Evolutionary conservation across 2,329 filamentous ascomycete genomes (phyloP).

Genomic region (Phialemonium atrogriseum): DNA sequence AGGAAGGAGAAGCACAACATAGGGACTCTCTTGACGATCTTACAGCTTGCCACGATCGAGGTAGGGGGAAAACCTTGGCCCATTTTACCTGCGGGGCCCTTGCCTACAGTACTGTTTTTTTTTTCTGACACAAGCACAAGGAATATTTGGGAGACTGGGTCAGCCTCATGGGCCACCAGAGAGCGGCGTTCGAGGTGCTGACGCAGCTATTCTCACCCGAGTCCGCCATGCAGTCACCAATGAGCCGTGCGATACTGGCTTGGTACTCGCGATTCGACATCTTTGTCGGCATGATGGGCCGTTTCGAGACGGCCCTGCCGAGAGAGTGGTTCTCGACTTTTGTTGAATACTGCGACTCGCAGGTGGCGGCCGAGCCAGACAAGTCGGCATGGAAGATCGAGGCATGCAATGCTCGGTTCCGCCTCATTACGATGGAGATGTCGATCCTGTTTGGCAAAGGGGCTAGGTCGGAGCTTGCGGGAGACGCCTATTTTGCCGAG

Average conservation of each 20-base stretch:
- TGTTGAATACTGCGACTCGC: slow-evolving; percentile 53
- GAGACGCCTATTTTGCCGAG: slow-evolving; percentile 56
- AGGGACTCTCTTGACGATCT: slow-evolving; percentile 73
- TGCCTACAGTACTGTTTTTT: neutral
- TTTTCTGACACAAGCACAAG: slow-evolving; percentile 33
- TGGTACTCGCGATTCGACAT: slow-evolving; percentile 92
- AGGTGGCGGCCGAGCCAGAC: slow-evolving; percentile 49
- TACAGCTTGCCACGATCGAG: slow-evolving; percentile 91
- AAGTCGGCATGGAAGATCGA: slow-evolving; percentile 61
- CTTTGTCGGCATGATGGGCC: slow-evolving; percentile 74
- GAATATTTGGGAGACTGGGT: slow-evolving; percentile 95
- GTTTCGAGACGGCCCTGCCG: slow-evolving; percentile 63
- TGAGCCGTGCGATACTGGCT: slow-evolving; percentile 65
- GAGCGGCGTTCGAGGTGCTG: slow-evolving; percentile 76
- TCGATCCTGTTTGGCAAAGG: slow-evolving; percentile 66
- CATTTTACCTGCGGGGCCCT: slow-evolving; percentile 1
- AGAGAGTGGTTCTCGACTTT: slow-evolving; percentile 69
- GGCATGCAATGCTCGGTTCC: slow-evolving; percentile 55
- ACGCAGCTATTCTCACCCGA: slow-evolving; percentile 70
- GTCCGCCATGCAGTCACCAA: slow-evolving; percentile 61
- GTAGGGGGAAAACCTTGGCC: slow-evolving; percentile 33
- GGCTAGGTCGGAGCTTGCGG: slow-evolving; percentile 53
- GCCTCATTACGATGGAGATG: slow-evolving; percentile 72
- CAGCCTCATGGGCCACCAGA: slow-evolving; percentile 86
- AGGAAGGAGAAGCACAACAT: slow-evolving; percentile 63